Percentiles rank a stretch among this genome's conserved stretches.
Evolutionary conservation across 2,329 filamentous ascomycete species (phyloP).

Genomic region (Colletotrichum navitas): DNA sequence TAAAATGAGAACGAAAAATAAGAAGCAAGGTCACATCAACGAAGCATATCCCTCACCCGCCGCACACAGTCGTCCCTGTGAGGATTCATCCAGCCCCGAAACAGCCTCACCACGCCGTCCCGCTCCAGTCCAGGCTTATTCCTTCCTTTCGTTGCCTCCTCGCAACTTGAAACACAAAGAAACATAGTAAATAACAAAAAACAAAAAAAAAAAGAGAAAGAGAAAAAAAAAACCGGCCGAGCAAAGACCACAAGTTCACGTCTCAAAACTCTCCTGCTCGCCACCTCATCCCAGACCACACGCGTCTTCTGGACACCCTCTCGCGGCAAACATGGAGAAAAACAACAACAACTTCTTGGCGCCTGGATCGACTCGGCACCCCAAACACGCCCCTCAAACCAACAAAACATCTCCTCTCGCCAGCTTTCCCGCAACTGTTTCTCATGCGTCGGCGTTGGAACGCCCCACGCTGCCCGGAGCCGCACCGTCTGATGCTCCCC

Average conservation of each 20-base stretch:
- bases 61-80: conserved; percentile 1
- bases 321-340: no score
- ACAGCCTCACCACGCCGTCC: neutral
- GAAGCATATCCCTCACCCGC: neutral
- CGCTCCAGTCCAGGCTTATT: neutral
- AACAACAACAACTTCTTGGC: neutral
- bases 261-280: conserved; percentile 1
- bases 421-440: neutral
- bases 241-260: conserved; percentile 22
- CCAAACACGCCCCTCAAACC: neutral
- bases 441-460: neutral
- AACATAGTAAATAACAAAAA: neutral
- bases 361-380: neutral
- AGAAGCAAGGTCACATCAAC: neutral
- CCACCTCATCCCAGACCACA: neutral
- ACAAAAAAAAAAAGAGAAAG: neutral
- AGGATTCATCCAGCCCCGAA: neutral
- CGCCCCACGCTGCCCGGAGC: neutral
- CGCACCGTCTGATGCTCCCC: neutral
- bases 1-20: neutral
- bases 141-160: neutral
- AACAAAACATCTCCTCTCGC: neutral
- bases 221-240: neutral
- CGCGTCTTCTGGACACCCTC: no score
- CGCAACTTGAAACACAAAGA: neutral